A percentile compares a stretch with the other conserved stretches of the same genome.
Evolutionary conservation across 2,329 filamentous ascomycete genomes (phyloP).

Genomic region (Cryoendolithus antarcticus): DNA sequence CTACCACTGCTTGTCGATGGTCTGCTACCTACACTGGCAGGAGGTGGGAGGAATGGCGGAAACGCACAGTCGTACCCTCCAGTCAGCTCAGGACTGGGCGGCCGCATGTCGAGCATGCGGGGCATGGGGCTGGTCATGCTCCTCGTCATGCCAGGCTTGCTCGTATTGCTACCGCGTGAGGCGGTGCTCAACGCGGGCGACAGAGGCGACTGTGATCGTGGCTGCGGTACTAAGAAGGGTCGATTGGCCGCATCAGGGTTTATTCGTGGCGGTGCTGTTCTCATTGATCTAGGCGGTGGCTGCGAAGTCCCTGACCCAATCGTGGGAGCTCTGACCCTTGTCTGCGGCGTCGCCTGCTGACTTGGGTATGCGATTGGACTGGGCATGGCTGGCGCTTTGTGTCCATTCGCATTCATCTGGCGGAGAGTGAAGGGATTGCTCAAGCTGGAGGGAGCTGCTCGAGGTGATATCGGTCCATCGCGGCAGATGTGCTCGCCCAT

Average conservation of each 20-base stretch:
- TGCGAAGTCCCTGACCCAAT: neutral
- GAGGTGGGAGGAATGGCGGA: slow-evolving; percentile 36
- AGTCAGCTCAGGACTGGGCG: slow-evolving; percentile 30
- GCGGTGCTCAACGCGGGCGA: slow-evolving; percentile 22
- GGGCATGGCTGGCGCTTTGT: slow-evolving; percentile 8
- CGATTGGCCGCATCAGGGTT: slow-evolving; percentile 20
- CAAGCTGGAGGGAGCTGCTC: slow-evolving; percentile 22
- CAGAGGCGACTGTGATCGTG: slow-evolving; percentile 41
- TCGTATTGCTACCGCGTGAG: slow-evolving; percentile 13
- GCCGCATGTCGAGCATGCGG: slow-evolving; percentile 18
- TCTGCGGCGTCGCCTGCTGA: slow-evolving; percentile 2
- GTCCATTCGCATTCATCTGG: slow-evolving; percentile 9
- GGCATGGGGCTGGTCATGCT: slow-evolving; percentile 21
- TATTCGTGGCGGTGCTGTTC: slow-evolving; percentile 14
- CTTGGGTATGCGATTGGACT: slow-evolving; percentile 8
- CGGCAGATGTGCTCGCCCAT: slow-evolving; percentile 74
- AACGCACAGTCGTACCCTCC: slow-evolving; percentile 40
- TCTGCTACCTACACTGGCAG: slow-evolving; percentile 2
- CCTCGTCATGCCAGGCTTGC: slow-evolving; percentile 15
- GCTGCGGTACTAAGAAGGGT: slow-evolving; percentile 17
- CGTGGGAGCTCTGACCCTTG: slow-evolving; percentile 4
- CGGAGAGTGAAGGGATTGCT: slow-evolving; percentile 8
- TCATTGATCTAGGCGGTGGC: slow-evolving; percentile 1
- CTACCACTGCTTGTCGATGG: slow-evolving; percentile 13
- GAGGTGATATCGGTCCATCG: slow-evolving; percentile 31